Evolutionary conservation across 805 yeast genomes (phyloP).

Genomic region (Ogataea populi-albae): DNA sequence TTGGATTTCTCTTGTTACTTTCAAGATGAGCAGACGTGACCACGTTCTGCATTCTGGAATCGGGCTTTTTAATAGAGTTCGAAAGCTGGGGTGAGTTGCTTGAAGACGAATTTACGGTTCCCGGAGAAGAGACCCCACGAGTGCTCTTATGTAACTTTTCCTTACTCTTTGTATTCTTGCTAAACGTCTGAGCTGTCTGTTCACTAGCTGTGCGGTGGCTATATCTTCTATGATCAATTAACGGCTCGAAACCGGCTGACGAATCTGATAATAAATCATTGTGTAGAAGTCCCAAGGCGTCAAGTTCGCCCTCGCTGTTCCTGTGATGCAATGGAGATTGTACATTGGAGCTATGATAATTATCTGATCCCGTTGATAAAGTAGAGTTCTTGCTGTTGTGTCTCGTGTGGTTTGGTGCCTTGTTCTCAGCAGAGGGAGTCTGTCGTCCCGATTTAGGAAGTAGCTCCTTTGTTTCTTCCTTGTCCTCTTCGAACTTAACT

Average conservation of each 20-base stretch:
- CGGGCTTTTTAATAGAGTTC: neutral
- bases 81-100: no score
- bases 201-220: conserved; percentile 3
- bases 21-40: neutral
- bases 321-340: neutral
- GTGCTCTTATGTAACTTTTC: neutral
- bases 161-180: neutral
- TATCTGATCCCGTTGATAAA: conserved; percentile 1
- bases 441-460: neutral
- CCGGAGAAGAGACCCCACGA: neutral
- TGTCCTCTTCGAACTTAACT: conserved; percentile 4
- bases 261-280: conserved; percentile 24
- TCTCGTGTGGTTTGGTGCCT: neutral
- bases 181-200: neutral
- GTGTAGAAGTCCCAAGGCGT: conserved; percentile 29
- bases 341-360: neutral
- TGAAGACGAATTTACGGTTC: no score
- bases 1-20: neutral
- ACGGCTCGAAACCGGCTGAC: conserved; percentile 15
- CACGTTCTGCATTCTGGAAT: neutral
- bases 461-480: neutral
- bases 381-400: conserved; percentile 6
- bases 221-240: conserved; percentile 27
- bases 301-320: conserved; percentile 22
- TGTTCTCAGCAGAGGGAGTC: neutral